Evolutionary conservation across 345 rosid species (phyloP).

Genomic region (Pugionium cornutum): DNA sequence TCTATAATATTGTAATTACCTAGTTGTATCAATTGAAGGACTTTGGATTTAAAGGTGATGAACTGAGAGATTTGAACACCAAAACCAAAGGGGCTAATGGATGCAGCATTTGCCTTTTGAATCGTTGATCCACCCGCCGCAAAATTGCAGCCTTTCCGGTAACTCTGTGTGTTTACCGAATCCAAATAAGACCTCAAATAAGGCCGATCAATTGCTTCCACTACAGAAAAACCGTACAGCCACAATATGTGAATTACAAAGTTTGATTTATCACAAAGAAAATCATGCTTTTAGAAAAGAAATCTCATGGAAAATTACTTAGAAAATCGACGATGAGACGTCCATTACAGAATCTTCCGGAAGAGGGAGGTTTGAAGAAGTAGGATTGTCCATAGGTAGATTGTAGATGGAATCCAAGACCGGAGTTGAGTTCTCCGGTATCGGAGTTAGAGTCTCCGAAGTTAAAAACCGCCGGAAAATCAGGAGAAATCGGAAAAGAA

Average conservation of each 20-base stretch:
- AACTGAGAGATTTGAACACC: conserved; percentile 50
- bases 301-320: conserved; percentile 30
- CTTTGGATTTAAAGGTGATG: conserved; percentile 46
- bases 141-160: conserved; percentile 39
- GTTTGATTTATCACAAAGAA: too few relatives aligned
- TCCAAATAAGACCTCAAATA: conserved; percentile 48
- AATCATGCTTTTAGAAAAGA: neutral
- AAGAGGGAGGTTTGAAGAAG: conserved; percentile 45
- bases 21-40: conserved; percentile 40
- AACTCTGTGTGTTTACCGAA: conserved; percentile 35
- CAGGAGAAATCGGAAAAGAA: conserved; percentile 32
- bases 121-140: conserved; percentile 42
- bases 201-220: conserved; percentile 35
- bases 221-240: conserved; percentile 10
- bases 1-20: conserved; percentile 33
- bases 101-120: conserved; percentile 42
- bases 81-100: conserved; percentile 39
- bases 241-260: neutral
- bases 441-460: conserved; percentile 65
- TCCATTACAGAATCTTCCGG: conserved; percentile 53
- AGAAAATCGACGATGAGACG: conserved; percentile 58
- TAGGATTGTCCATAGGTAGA: conserved; percentile 47
- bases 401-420: conserved; percentile 38
- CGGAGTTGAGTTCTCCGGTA: conserved; percentile 53
- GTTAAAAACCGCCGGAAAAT: conserved; percentile 56